These are phyloP conservation scores for Wickerhamiella qilinensis DNA, from an alignment of 805 yeast genomes.

Conservation along the genomic window DNA sequence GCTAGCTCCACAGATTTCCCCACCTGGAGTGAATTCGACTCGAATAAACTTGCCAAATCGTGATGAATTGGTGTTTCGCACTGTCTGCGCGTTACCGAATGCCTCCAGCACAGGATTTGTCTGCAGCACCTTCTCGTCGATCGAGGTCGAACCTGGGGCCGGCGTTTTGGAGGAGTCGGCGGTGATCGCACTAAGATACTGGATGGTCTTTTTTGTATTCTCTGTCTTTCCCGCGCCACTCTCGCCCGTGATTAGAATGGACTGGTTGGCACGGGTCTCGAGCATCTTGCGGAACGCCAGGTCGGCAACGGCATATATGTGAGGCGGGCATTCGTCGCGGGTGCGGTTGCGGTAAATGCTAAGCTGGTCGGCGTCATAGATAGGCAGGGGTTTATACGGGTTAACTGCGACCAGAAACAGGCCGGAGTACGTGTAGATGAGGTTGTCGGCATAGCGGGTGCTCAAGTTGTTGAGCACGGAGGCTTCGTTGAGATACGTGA, in stretches of 20 bases:
- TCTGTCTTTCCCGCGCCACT: conserved; percentile 99
- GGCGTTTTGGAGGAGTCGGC: conserved; percentile 13
- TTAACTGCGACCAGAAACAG: conserved; percentile 87
- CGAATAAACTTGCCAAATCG: conserved; percentile 93
- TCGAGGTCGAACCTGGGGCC: too few species aligned
- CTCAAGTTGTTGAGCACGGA: conserved; percentile 78
- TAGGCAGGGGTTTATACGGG: conserved; percentile 64
- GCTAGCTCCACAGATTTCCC: conserved; percentile 70
- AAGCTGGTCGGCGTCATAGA: conserved; percentile 47
- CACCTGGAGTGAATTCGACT: conserved; percentile 48
- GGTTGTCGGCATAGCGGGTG: conserved; percentile 58
- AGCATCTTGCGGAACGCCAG: conserved; percentile 66
- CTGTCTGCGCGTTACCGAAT: conserved; percentile 94
- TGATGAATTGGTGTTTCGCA: conserved; percentile 84
- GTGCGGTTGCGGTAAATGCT: conserved; percentile 35
- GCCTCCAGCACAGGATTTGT: conserved; percentile 94
- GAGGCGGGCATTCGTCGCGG: conserved; percentile 48
- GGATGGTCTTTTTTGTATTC: conserved; percentile 87
- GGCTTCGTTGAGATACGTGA: conserved; percentile 88
- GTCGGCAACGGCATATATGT: conserved; percentile 81
- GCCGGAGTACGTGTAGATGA: conserved; percentile 89
- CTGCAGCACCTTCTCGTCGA: conserved; percentile 74
- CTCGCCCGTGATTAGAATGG: conserved; percentile 94
- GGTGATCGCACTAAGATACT: conserved; percentile 71
- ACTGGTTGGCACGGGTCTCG: conserved; percentile 57